phyloP scores from a whole-genome alignment of 441 rosid species.

The Adansonia rubrostipa region DNA sequence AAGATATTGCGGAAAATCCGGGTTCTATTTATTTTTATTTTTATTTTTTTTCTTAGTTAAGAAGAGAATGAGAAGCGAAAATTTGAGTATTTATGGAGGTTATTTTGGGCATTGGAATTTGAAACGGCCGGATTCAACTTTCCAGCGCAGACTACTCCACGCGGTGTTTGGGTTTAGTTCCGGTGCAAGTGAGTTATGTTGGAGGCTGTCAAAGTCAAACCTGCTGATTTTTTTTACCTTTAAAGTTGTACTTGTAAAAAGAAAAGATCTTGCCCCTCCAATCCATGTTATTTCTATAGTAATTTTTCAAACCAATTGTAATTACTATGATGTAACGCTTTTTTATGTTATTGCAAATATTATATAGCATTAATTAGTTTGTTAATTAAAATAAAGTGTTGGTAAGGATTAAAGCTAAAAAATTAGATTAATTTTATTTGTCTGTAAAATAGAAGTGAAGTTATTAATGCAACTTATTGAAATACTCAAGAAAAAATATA shows the following conservation, averaged over 20 bases:
- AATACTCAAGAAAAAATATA: not conserved
- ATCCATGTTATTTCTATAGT: not conserved
- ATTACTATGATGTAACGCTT: not conserved
- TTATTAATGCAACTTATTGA: not conserved
- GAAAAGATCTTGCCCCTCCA: not conserved
- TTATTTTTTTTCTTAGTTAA: not conserved
- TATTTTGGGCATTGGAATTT: conserved; percentile 26
- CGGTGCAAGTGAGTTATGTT: not conserved
- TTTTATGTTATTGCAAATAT: not conserved
- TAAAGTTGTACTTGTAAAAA: not conserved
- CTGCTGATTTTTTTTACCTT: not conserved
- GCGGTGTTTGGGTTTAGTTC: conserved; percentile 30
- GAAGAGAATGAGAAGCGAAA: conserved; percentile 15
- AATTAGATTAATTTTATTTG: not conserved
- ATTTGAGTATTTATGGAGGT: conserved; percentile 26
- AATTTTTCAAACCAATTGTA: too few species aligned
- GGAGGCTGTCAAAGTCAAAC: not conserved
- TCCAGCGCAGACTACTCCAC: conserved; percentile 25
- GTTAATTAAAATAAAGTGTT: not conserved
- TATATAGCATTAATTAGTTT: not conserved
- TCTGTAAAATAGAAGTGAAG: not conserved
- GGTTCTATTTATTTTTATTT: not conserved
- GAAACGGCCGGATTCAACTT: not conserved
- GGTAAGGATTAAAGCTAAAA: not conserved
- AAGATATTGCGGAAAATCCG: not conserved